Evolutionary conservation across 2,329 filamentous ascomycete species (phyloP), one percentile per base, ranked within the genome.

Genomic region (Clarireedia paspali): DNA sequence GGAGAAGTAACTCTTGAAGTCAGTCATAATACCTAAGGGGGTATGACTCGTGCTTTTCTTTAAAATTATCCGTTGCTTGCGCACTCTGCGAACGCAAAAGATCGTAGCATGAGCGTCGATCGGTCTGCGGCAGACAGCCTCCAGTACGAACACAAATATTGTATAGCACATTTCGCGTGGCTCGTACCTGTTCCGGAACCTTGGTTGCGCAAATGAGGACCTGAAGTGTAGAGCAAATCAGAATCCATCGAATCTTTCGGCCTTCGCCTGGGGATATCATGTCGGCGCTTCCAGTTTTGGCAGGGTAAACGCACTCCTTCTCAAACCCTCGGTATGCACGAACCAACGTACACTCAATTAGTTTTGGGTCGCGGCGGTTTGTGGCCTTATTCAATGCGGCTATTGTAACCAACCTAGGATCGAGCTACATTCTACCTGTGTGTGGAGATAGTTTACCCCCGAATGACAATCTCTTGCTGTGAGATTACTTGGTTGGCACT

Each of bases 201-300:
- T 78, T 73, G 0, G 82, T 85, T 39, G 83, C 83, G 53, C 81
- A 81, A 9, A 80, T 77, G 1, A 94, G 76, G n/a, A 83, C 84
- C 67, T 94, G 89, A 56, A 89, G 78, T 3, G 83, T 78, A 17
- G 83, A 79, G 64, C 92, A 92, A 6, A 92, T 78, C 38, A 91
- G 67, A 30, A 91, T 80, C 88, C 88, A 94, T 40, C 88, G 78
- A 15, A 91, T 80, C 69, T 90, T 91, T 42, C 89, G 82, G 1
- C 82, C 87, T 60, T 17, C n/a, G n/a, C n/a, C n/a, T 17, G n/a
- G n/a, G n/a, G n/a, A 17, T 17, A 17, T 92, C 64, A 81, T 83
- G 38, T 83, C 80, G 36, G 68, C 58, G 56, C 80, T 82, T 57
- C 85, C 80, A 0, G 73, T 72, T 58, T 79, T 83, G 20, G 74